Conservation (phyloP, 441 rosid genomes). For the Melastoma candidum region DNA sequence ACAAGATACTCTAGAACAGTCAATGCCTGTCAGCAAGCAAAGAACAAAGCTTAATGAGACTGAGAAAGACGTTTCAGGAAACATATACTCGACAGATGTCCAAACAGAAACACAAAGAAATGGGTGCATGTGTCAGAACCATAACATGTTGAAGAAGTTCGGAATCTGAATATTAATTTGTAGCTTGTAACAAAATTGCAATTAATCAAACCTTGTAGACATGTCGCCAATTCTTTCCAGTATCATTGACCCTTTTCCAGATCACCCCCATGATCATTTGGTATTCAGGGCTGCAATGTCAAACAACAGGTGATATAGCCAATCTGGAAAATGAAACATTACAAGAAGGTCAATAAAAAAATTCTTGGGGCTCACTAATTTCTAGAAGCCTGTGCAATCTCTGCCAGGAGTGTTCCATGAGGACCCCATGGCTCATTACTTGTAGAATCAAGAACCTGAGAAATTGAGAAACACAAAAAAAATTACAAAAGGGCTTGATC, state of each 20-base stretch:
- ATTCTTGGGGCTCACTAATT: slow-evolving; percentile 53
- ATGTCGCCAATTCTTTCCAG: slow-evolving; percentile 99
- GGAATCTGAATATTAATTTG: too few relatives aligned
- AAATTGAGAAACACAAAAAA: background rate
- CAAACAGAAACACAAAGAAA: too few relatives aligned
- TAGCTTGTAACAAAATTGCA: too few relatives aligned
- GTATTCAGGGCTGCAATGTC: slow-evolving; percentile 76
- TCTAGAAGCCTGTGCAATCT: slow-evolving; percentile 85
- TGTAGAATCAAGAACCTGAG: slow-evolving; percentile 98
- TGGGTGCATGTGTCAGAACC: too few relatives aligned
- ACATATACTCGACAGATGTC: too few relatives aligned
- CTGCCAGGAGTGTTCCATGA: slow-evolving; percentile 89
- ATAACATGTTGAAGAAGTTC: too few relatives aligned
- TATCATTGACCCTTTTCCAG: slow-evolving; percentile 91
- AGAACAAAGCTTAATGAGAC: slow-evolving; percentile 9
- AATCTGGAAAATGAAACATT: slow-evolving; percentile 6
- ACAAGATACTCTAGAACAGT: slow-evolving; percentile 94
- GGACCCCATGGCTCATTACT: slow-evolving; percentile 99
- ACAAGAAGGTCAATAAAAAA: slow-evolving; percentile 6
- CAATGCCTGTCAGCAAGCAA: slow-evolving; percentile 55
- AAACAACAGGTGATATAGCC: slow-evolving; percentile 15
- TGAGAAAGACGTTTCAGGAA: too few relatives aligned
- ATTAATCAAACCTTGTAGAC: slow-evolving; percentile 67
- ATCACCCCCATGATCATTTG: slow-evolving; percentile 83
- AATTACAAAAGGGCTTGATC: too few relatives aligned